Evolutionary conservation across 805 yeast genomes (phyloP), one percentile per base, ranked within the genome.

Genomic region (Helenozyma rhizophorensis): DNA sequence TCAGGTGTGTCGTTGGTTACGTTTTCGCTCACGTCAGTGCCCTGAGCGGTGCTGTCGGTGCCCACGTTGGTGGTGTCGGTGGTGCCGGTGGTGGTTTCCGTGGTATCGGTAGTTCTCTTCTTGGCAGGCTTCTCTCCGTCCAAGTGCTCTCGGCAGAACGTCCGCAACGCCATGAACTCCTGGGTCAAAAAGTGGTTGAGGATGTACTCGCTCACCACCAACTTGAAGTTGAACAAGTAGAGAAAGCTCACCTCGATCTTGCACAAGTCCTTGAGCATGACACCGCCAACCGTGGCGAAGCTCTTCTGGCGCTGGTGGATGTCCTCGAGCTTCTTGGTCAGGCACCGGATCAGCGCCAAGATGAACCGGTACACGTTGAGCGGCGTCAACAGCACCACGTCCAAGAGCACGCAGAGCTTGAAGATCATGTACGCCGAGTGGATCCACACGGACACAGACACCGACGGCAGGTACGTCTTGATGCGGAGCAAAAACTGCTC

Each of bases 181-280:
- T 56, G 55, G 7, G 46, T 43, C 36, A 66, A 50, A 34, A 56
- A 65, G 25, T 58, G 50, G 37, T 54, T 45, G 33, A 68, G 43
- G 12, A 54, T 44, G 22, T 44, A 42, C 40, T 56, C 54, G 36
- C 70, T 70, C 6, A 71, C 68, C 27, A 63, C 65, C 35, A 77
- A 52, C 29, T 72, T 68, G 49, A 74, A 76, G 46, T 74, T 70
- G 30, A 71, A 39, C 28, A 75, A 47, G 43, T 70, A 72, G 36
- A 77, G 51, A 24, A 76, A 56, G 1, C 76, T 67, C 14, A 74
- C 64, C 44, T 76, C 83, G 27, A 77, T 53, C 17, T 62, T 55
- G 34, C 62, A 54, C 30, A 76, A 53, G 33, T 76, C 83, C 4
- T 47, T 48, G 8, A 54, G 46, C 28, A 56, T 59, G n/a, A 69